phyloP scores from a whole-genome alignment of 2,329 filamentous ascomycete genomes.

The Fusarium algeriense region DNA sequence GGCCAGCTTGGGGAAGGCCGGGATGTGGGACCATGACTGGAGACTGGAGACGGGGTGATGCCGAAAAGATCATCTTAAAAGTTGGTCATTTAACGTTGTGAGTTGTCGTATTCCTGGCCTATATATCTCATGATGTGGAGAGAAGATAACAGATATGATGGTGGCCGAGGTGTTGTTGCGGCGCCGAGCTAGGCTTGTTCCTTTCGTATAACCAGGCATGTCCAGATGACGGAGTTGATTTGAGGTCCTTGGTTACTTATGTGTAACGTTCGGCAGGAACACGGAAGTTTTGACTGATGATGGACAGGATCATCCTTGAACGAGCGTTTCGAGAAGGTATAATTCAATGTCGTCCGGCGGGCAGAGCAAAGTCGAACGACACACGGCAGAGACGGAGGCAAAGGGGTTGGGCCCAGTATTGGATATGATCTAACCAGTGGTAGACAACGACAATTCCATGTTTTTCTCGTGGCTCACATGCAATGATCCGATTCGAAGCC shows the following conservation, averaged over 20 bases:
- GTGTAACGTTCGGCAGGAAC: constrained; percentile 34
- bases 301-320: constrained; percentile 22
- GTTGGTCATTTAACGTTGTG: constrained; percentile 31
- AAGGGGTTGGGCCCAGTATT: constrained; percentile 16
- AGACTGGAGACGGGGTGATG: constrained; percentile 27
- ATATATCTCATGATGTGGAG: constrained; percentile 19
- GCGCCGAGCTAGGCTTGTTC: constrained; percentile 17
- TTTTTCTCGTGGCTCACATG: neutral
- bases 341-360: constrained; percentile 23
- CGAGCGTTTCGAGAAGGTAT: constrained; percentile 20
- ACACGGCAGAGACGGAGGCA: constrained; percentile 13
- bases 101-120: constrained; percentile 24
- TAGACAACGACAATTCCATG: neutral
- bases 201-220: constrained; percentile 8
- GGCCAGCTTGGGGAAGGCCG: constrained; percentile 43
- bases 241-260: constrained; percentile 11
- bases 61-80: constrained; percentile 31
- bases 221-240: neutral
- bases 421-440: constrained; percentile 4
- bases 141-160: neutral
- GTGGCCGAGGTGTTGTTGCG: constrained; percentile 24
- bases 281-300: constrained; percentile 27
- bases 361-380: constrained; percentile 32
- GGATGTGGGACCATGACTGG: constrained; percentile 47
- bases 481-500: constrained; percentile 6